Base-by-base conservation (phyloP, 2,329 filamentous ascomycete genomes). In the Thelonectria blattea region DNA sequence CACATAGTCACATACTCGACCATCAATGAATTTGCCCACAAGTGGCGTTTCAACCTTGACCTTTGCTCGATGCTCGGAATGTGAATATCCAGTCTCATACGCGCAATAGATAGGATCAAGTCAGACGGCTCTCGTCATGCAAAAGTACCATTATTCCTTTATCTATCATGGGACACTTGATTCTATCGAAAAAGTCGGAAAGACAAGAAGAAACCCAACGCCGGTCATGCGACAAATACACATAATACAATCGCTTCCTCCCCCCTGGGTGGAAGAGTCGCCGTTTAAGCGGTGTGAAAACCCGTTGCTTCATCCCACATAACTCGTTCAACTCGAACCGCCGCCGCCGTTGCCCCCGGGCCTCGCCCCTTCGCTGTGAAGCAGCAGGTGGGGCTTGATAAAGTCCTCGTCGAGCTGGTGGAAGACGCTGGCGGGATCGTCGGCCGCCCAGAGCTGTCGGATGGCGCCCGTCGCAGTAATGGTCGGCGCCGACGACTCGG, bases 381-480 rank as follows among this genome's bases (percentile, higher is more conserved):
- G 83, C 65, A 98, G 77, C 56, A 98, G 78, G 73, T 89, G 91
- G 17, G 94, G 94, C 81, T 98, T 98, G 76, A 98, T 93, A 75
- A 93, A 97, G 62, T 93, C 92, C 76, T 99, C 95, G 74, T 99
- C 95, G 61, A 99, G 80, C 77, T 97, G 93, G 67, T 88, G 89
- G 76, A 99, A 96, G 78, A 96, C 87, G 47, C 91, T 92, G 10
- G 91, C 91, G 46, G 96, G 93, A 74, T 99, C 95, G 52, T 96
- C 92, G 1, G 90, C 85, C 15, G 90, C 91, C 67, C 96, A 88
- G 9, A 99, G 81, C 72, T 94, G 91, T 58, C 88, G 88, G 60
- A 97, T 87, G 0, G 93, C 91, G 30, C 88, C 90, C 18, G 88
- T 85, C 11, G 91, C 91, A 27, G 87, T 91, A n/a, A 92, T 79